Base-by-base conservation (phyloP, 345 rosid species). In the Moringa oleifera region DNA sequence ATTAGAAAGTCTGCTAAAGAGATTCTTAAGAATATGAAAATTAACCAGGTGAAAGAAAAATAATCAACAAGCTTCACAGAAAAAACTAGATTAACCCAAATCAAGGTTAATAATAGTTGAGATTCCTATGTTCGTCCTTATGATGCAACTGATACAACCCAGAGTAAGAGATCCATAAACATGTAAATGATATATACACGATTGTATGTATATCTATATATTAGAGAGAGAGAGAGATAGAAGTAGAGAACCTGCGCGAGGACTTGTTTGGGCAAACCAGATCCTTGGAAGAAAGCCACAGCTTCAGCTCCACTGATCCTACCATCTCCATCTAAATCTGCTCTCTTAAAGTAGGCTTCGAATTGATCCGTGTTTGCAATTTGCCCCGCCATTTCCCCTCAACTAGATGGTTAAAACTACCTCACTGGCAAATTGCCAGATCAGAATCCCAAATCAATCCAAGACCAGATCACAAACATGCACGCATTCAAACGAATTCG, bases 241-340 rank as follows among this genome's bases (percentile, higher is more conserved):
- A 55, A 41, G 47, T 16, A 11, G 47, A 36, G 20, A 47, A 84
- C 99, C 96, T 93, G 96, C 64, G 96, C 97, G 62, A 94, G 97
- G 62, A 88, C 95, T 73, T 77, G 89, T 71, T 88, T 75, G 70
- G 97, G 74, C 71, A 94, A 81, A 72, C 83, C 85, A 71, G 97
- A 82, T 73, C 96, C 97, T 75, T 94, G 92, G 46, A 94, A 90
- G 80, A 94, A 90, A 20, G 80, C 71, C 7, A 90, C 89, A 73
- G 96, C 99, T 78, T 94, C 99, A 68, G 80, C 80, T 61, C 95
- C 99, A 76, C 88, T 90, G 78, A 90, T 86, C 81, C 84, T 74
- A 23, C 95, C 99, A 72, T 90, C 97, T 62, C 97, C 92, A 31
- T 94, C 95, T 72, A 94, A 85, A 90, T 90, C 99, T 57, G 99